Conservation (phyloP, 2,329 filamentous ascomycete species). For the Paraconiothyrium brasiliense region DNA sequence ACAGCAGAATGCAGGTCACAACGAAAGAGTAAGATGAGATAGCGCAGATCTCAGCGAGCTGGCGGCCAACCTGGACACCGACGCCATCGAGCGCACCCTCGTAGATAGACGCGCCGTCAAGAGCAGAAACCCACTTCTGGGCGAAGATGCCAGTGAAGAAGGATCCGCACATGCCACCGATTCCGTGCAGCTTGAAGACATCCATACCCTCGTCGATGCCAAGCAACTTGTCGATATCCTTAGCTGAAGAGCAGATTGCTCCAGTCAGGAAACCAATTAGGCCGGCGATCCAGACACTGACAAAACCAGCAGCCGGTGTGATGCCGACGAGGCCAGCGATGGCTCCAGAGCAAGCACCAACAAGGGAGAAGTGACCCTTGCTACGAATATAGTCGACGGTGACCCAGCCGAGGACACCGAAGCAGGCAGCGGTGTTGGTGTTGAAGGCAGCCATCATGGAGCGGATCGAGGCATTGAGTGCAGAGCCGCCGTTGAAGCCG, state of each 20-base stretch:
- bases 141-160: conserved; percentile 69
- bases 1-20: conserved; percentile 62
- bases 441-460: conserved; percentile 66
- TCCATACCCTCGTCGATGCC: conserved; percentile 67
- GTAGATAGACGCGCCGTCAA: conserved; percentile 61
- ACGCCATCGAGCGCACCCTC: conserved; percentile 63
- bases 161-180: conserved; percentile 66
- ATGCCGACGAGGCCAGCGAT: conserved; percentile 70
- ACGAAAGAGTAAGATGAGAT: conserved; percentile 64
- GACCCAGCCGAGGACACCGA: conserved; percentile 64
- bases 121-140: conserved; percentile 56
- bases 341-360: conserved; percentile 66
- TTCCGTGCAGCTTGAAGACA: conserved; percentile 68
- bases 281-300: conserved; percentile 63
- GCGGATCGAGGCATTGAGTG: conserved; percentile 62
- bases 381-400: conserved; percentile 62
- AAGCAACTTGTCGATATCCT: conserved; percentile 64
- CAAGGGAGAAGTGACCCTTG: conserved; percentile 63
- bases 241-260: conserved; percentile 59
- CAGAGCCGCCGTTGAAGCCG: conserved; percentile 67
- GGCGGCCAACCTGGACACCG: conserved; percentile 64
- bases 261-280: conserved; percentile 66
- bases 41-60: conserved; percentile 65
- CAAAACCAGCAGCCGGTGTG: conserved; percentile 64
- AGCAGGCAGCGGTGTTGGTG: conserved; percentile 65